These are phyloP conservation scores for Mycena haematopus DNA, from an alignment of 768 basidiomycete species.

Conservation along the genomic window DNA sequence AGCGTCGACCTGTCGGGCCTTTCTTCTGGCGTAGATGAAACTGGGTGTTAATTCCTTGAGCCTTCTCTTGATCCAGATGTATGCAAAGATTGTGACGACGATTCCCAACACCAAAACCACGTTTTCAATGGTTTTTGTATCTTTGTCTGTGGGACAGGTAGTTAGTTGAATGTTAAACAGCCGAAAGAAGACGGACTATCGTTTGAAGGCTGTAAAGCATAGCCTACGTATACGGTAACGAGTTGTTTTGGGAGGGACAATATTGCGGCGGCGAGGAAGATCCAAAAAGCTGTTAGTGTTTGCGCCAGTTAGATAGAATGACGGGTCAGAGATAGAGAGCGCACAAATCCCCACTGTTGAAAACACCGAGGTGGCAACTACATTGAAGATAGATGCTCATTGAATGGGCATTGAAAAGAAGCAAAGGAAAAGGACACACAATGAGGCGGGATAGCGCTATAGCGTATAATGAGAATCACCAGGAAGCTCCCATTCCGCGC, in stretches of 20 bases:
- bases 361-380: conserved; percentile 38
- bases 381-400: background rate
- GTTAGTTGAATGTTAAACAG: background rate
- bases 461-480: conserved; percentile 58
- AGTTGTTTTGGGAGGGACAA: conserved; percentile 45
- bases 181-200: background rate
- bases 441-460: conserved; percentile 44
- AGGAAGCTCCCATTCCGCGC: conserved; percentile 73
- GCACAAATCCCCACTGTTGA: conserved; percentile 38
- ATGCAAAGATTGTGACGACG: conserved; percentile 5
- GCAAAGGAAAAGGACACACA: conserved; percentile 8
- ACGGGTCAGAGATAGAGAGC: background rate
- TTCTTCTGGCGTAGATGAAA: conserved; percentile 1
- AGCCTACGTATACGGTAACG: conserved; percentile 42
- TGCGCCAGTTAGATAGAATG: background rate
- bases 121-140: background rate
- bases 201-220: conserved; percentile 5
- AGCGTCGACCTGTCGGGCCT: conserved; percentile 8
- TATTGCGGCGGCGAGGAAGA: conserved; percentile 42
- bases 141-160: background rate
- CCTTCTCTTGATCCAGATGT: conserved; percentile 2
- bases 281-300: conserved; percentile 31
- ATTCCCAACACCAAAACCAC: conserved; percentile 2
- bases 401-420: background rate
- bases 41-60: background rate